These are phyloP conservation scores for Xylaria sp. DNA, from an alignment of 495 filamentous ascomycete species.

Conservation along the genomic window DNA sequence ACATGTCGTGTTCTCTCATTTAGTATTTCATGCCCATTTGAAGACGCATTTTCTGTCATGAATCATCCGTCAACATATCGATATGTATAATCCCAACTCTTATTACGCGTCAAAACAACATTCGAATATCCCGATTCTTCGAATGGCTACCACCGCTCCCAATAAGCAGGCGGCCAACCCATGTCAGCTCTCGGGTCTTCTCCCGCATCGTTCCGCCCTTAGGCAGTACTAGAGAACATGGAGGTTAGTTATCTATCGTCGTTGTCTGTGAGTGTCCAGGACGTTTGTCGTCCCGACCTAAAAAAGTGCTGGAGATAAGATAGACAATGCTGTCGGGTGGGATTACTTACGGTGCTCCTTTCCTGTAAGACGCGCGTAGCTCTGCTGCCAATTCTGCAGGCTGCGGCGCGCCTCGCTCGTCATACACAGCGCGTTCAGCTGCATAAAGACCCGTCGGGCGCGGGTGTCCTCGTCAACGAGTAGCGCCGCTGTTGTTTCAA, in stretches of 20 bases:
- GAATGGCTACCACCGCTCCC: constrained; percentile 24
- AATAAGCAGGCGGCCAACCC: constrained; percentile 34
- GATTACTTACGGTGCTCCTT: constrained; percentile 7
- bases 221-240: constrained; percentile 38
- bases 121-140: constrained; percentile 7
- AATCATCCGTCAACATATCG: neutral
- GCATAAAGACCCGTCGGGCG: constrained; percentile 53
- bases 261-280: neutral
- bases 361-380: constrained; percentile 46
- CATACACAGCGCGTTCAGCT: constrained; percentile 55
- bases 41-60: neutral
- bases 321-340: neutral
- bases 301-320: neutral
- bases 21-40: neutral
- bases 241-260: constrained; percentile 2
- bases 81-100: neutral
- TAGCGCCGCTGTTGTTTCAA: constrained; percentile 12
- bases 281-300: neutral
- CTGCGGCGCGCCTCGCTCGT: constrained; percentile 58
- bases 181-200: constrained; percentile 28
- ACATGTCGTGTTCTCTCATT: neutral
- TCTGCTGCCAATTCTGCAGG: constrained; percentile 53
- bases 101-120: neutral
- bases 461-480: constrained; percentile 52
- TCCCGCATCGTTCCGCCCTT: constrained; percentile 42